These are phyloP conservation scores for Kluyveromyces aestuarii DNA, from an alignment of 805 yeast genomes.

Conservation along the genomic window DNA sequence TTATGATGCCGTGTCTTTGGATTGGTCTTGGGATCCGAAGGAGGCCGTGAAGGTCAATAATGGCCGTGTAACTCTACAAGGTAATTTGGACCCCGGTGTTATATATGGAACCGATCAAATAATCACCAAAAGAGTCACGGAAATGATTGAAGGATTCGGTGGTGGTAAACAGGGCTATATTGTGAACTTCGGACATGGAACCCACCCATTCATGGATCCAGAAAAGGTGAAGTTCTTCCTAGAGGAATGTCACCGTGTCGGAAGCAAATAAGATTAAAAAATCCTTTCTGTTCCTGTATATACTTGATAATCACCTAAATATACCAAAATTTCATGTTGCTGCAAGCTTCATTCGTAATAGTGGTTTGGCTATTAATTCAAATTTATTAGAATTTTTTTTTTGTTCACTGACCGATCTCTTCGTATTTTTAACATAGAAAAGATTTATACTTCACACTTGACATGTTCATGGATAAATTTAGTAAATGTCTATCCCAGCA, in stretches of 20 bases:
- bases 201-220: constrained; percentile 96
- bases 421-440: too few relatives aligned
- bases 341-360: background rate
- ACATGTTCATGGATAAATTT: too few relatives aligned
- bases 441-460: background rate
- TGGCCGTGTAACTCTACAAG: constrained; percentile 81
- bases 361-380: too few relatives aligned
- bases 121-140: constrained; percentile 71
- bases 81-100: constrained; percentile 91
- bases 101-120: constrained; percentile 84
- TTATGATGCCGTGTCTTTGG: constrained; percentile 83
- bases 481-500: too few relatives aligned
- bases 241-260: constrained; percentile 78
- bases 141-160: constrained; percentile 87
- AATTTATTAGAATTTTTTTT: too few relatives aligned
- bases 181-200: constrained; percentile 95
- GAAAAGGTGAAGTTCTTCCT: constrained; percentile 78
- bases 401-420: too few relatives aligned
- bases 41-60: constrained; percentile 70
- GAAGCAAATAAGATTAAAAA: constrained; percentile 22
- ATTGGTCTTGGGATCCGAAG: constrained; percentile 81
- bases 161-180: constrained; percentile 89
- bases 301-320: background rate
- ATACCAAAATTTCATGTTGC: background rate
- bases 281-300: background rate